phyloP scores from a whole-genome alignment of 768 basidiomycete genomes.

The Termitomyces sp. region DNA sequence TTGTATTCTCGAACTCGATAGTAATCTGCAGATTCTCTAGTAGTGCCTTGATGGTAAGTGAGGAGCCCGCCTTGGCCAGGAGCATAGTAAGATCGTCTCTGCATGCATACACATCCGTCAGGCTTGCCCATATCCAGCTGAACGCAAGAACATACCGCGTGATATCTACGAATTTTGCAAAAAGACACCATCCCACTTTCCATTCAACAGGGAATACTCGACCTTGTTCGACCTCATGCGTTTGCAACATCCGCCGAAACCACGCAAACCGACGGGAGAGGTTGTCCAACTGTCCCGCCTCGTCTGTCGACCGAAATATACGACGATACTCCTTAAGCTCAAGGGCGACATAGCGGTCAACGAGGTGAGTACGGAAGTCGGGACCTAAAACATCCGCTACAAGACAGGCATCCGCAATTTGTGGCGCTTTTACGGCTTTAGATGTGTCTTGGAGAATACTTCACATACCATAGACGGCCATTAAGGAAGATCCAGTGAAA shows the following conservation, averaged over 20 bases:
- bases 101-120: not conserved
- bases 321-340: conserved; percentile 95
- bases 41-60: conserved; percentile 70
- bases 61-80: conserved; percentile 71
- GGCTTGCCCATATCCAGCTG: not conserved
- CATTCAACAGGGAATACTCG: conserved; percentile 81
- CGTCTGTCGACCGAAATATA: conserved; percentile 89
- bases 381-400: conserved; percentile 85
- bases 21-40: conserved; percentile 86
- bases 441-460: conserved; percentile 60
- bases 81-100: conserved; percentile 84
- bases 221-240: conserved; percentile 84
- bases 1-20: conserved; percentile 80
- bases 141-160: conserved; percentile 56
- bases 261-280: conserved; percentile 89
- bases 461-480: not conserved
- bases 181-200: conserved; percentile 78
- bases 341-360: conserved; percentile 85
- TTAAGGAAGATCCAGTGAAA: not conserved
- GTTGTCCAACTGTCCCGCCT: conserved; percentile 96
- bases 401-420: conserved; percentile 79
- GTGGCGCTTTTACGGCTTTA: conserved; percentile 56
- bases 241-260: conserved; percentile 82
- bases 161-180: conserved; percentile 85
- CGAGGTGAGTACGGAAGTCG: conserved; percentile 75